phyloP scores from a whole-genome alignment of 192 early-diverging fungal genomes.

The Mortierella hygrophila region DNA sequence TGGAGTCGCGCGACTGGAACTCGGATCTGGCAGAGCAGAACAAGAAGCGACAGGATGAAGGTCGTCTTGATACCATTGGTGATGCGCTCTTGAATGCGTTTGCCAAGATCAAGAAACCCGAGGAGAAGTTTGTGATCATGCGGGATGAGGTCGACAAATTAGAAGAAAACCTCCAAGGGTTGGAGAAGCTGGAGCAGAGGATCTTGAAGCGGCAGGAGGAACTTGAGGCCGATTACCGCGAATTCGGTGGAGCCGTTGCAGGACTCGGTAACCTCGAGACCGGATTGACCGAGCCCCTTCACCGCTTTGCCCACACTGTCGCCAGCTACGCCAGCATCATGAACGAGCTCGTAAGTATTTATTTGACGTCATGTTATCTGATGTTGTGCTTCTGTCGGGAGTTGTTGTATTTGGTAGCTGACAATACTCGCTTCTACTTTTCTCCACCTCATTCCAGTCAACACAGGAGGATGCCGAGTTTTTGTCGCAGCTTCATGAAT shows the following conservation, averaged over 20 bases:
- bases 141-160: conserved; percentile 85
- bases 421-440: background rate
- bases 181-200: conserved; percentile 86
- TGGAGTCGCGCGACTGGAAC: conserved; percentile 85
- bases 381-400: background rate
- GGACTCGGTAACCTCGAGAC: conserved; percentile 90
- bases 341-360: conserved; percentile 72
- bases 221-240: conserved; percentile 81
- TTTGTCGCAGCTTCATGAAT: conserved; percentile 86
- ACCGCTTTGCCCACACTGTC: conserved; percentile 80
- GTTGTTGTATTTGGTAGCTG: background rate
- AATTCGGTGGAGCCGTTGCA: conserved; percentile 81
- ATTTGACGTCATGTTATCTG: background rate
- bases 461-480: conserved; percentile 76
- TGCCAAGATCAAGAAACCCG: conserved; percentile 89
- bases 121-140: conserved; percentile 88
- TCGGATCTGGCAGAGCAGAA: conserved; percentile 57
- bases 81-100: conserved; percentile 92
- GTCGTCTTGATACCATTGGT: conserved; percentile 85
- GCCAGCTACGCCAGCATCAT: conserved; percentile 76
- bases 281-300: conserved; percentile 81
- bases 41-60: conserved; percentile 59
- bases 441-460: conserved; percentile 38
- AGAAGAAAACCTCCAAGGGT: conserved; percentile 86
- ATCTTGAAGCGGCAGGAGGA: conserved; percentile 84